A percentile compares a stretch with the other conserved stretches of the same genome.
Evolutionary conservation across 2,329 filamentous ascomycete species (phyloP).

Genomic region (Emericellopsis cladophorae): DNA sequence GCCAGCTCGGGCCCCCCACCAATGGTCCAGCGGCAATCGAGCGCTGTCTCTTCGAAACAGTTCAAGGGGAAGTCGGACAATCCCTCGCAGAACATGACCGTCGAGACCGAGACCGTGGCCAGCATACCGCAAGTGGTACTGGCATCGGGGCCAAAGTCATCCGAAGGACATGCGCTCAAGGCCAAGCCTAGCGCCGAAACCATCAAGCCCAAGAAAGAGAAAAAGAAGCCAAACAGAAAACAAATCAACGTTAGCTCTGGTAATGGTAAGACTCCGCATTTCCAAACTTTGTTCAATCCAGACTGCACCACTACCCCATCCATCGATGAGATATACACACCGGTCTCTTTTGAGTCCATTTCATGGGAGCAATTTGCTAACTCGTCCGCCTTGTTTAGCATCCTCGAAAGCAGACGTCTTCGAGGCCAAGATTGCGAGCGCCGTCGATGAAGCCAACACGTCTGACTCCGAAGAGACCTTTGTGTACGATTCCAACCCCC

Average conservation of each 20-base stretch:
- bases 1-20: constrained; percentile 34
- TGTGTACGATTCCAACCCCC: constrained; percentile 96
- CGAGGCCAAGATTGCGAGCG: constrained; percentile 90
- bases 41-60: constrained; percentile 48
- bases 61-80: constrained; percentile 62
- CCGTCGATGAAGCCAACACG: constrained; percentile 89
- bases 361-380: constrained; percentile 27
- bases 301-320: background rate
- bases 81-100: constrained; percentile 84
- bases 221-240: constrained; percentile 69
- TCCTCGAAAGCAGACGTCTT: constrained; percentile 97
- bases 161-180: constrained; percentile 60
- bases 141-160: constrained; percentile 49
- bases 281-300: background rate
- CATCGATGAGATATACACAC: background rate
- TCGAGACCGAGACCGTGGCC: constrained; percentile 91
- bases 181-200: constrained; percentile 90
- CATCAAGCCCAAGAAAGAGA: constrained; percentile 86
- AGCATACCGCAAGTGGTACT: constrained; percentile 79
- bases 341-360: constrained; percentile 9
- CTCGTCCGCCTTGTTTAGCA: constrained; percentile 36
- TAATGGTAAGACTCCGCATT: constrained; percentile 53
- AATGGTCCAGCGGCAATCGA: constrained; percentile 53
- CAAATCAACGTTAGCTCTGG: constrained; percentile 56
- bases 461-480: constrained; percentile 98